Evolutionary conservation across 2,329 filamentous ascomycete species (phyloP), one percentile per base, ranked within the genome.

Genomic region (Aspergillus nomiae): DNA sequence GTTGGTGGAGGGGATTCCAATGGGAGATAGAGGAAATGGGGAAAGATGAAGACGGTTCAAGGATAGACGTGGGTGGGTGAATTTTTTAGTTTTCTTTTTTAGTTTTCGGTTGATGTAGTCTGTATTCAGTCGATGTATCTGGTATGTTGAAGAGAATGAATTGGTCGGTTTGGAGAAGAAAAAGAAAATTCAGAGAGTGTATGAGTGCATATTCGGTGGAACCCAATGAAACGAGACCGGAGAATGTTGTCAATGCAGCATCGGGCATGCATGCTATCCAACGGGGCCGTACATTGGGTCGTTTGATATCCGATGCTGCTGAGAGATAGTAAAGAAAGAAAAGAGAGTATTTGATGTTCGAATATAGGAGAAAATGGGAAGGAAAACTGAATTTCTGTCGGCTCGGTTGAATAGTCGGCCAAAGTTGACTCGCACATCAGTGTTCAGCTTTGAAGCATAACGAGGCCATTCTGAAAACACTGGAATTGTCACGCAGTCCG

Each of bases 131-230:
- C 12, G 34, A 59, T 16, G 9, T 28, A 19, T 30, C 21, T 14
- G 16, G 38, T 19, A 14, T 19, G 16, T 41, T 59, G 43, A 14
- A 65, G 60, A 54, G 56, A 61, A 54, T 45, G 55, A 51, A 45
- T 57, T 61, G 57, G 60, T 50, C 59, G 32, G 63, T 53, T 41
- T 26, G 60, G 61, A 63, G 36, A 50, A 28, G 21, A 28, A 28
- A 60, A 65, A 63, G 63, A 48, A 59, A 65, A 61, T 45, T 14
- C 53, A 62, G 57, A 70, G 64, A 70, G 65, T 65, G 61, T 46
- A 46, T 43, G 19, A 43, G 4, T 55, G 51, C 51, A 55, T 8
- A 8, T 16, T 38, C n/a, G n/a, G 30, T 32, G 14, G 6, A 55
- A 51, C 28, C 48, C 26, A 30, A 30, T 30, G 26, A 51, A n/a